Base-by-base conservation (phyloP, 805 yeast genomes). In the Ogataea zsoltii region DNA sequence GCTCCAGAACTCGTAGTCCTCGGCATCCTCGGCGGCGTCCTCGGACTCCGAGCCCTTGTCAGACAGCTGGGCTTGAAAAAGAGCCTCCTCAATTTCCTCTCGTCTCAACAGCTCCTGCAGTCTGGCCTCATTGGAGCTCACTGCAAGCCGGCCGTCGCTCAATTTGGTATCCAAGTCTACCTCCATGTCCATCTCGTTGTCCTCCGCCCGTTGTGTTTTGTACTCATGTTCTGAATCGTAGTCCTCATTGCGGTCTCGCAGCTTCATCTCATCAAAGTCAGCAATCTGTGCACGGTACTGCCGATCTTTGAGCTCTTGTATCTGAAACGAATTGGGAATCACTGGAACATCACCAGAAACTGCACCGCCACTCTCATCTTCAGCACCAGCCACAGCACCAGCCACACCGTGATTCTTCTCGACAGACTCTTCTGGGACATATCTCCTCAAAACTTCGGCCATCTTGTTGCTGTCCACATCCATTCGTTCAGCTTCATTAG, bases 11-110 rank as follows among this genome's bases (percentile, higher is more conserved):
- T 37, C 40, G 11, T 26, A 23, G 16, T 37, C 40, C 16, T 28
- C 29, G 3, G n/a, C 33, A 14, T 26, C 44, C 10, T 48, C 41
- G n/a, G 50, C 41, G n/a, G 50, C 50, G 33, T 39, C 49, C 39
- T 49, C 42, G 12, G 30, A 29, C 17, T 48, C 48, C 25, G 25
- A 21, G 31, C 31, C 11, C 6, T 34, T 50, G 54, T 49, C 55
- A 1, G 51, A 45, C n/a, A 51, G 23, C 41, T 60, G 61, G 6
- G 58, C 61, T 13, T 66, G 66, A 30, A 62, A 63, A 5, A 68
- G 35, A 0, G 71, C 67, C 28, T 65, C 67, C 33, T 67, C 65
- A 19, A 69, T 68, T 25, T 64, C 68, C 50, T 59, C 55, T 7
- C 60, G 55, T 5, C 56, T 44, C 31, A 62, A 36, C 35, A 55